Evolutionary conservation across 1,139 yeast genomes (phyloP).

Genomic region (Magnusiomyces magnusii): DNA sequence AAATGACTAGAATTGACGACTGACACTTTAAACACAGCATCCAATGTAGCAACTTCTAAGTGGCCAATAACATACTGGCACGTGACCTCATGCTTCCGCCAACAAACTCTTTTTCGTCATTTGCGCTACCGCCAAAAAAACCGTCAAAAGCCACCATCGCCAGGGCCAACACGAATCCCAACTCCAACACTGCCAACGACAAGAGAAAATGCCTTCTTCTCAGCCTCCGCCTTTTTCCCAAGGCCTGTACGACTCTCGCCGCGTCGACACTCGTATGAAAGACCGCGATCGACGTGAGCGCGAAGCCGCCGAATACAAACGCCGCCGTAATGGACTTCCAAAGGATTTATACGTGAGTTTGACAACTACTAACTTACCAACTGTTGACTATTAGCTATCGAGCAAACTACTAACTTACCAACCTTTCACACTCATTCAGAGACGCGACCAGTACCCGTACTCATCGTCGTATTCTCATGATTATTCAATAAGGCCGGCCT

Average conservation of each 20-base stretch:
- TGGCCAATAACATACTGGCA: no score
- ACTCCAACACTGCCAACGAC: no score
- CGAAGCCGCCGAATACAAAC: constrained; percentile 25
- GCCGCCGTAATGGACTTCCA: constrained; percentile 1
- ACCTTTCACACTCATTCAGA: neutral
- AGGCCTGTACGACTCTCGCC: constrained; percentile 3
- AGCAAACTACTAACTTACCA: neutral
- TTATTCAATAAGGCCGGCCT: neutral
- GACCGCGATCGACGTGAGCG: constrained; percentile 29
- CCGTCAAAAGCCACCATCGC: neutral
- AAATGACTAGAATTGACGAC: no score
- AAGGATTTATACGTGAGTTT: constrained; percentile 2
- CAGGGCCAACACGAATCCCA: neutral
- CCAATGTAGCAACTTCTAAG: no score
- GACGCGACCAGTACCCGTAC: constrained; percentile 4
- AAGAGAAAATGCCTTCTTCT: no score
- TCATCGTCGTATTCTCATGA: neutral
- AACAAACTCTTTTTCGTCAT: no score
- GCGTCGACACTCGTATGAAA: constrained; percentile 18
- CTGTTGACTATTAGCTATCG: neutral
- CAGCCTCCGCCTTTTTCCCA: neutral
- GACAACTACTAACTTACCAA: neutral
- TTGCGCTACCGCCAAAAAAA: neutral
- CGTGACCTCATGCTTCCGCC: no score
- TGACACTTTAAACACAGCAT: no score